These are phyloP conservation scores for Quercus berberidifolia DNA, from an alignment of 306 rosid genomes.

Conservation along the genomic window DNA sequence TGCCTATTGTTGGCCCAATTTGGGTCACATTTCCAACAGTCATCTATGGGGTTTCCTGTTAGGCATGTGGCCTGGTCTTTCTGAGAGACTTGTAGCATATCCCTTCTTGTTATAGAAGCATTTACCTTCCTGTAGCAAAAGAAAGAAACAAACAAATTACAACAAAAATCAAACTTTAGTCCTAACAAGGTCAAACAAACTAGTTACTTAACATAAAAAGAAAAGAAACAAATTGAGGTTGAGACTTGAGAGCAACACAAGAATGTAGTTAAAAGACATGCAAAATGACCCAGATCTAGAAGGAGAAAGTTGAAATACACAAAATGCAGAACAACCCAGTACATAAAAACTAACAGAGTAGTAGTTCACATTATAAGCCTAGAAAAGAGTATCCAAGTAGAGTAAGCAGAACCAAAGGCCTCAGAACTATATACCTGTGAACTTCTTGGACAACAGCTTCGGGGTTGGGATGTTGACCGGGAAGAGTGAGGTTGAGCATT, in stretches of 20 bases:
- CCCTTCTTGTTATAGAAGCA: conserved; percentile 73
- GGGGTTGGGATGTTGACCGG: conserved; percentile 86
- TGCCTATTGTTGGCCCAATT: conserved; percentile 89
- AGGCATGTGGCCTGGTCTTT: conserved; percentile 45
- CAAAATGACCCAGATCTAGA: conserved; percentile 1
- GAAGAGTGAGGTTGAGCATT: conserved; percentile 67
- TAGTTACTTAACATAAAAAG: no score
- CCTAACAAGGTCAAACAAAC: no score
- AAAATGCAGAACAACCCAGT: conserved; percentile 10
- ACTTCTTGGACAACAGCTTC: conserved; percentile 76
- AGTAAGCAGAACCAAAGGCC: neutral
- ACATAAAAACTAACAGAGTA: neutral
- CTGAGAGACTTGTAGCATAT: conserved; percentile 41
- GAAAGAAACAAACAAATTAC: neutral
- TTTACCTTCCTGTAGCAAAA: conserved; percentile 61
- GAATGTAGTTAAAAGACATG: neutral
- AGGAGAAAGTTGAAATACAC: conserved; percentile 10
- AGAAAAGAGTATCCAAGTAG: conserved; percentile 1
- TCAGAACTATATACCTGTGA: conserved; percentile 49
- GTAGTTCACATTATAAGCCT: neutral
- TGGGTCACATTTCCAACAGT: conserved; percentile 99
- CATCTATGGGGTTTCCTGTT: conserved; percentile 94
- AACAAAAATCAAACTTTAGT: no score
- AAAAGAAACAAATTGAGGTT: no score
- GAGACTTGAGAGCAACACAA: neutral